Evolutionary conservation across 2,329 filamentous ascomycete genomes (phyloP).

Genomic region (Aurifilum marmelostoma): DNA sequence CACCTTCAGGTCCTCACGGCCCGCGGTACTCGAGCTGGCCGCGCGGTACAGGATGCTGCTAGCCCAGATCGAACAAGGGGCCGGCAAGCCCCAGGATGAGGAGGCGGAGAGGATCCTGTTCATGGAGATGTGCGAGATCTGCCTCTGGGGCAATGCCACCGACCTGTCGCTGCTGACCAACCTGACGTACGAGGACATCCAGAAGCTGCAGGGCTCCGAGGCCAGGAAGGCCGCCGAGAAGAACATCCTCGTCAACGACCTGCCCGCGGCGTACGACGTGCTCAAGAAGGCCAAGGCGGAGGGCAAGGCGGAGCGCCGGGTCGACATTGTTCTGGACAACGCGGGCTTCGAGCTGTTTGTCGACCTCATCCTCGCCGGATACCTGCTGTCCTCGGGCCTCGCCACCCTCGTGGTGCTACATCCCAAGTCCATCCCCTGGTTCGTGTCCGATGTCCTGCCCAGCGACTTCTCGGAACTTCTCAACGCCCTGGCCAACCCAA

Average conservation of each 20-base stretch:
- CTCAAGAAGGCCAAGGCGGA: slow-evolving; percentile 35
- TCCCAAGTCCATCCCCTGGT: slow-evolving; percentile 96
- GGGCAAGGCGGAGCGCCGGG: slow-evolving; percentile 64
- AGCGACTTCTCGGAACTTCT: slow-evolving; percentile 84
- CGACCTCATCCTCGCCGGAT: slow-evolving; percentile 89
- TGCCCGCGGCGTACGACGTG: slow-evolving; percentile 47
- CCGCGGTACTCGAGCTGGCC: slow-evolving; percentile 57
- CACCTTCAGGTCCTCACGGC: slow-evolving; percentile 89
- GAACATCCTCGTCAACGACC: slow-evolving; percentile 90
- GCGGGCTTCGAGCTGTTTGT: slow-evolving; percentile 97
- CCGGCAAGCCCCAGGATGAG: slow-evolving; percentile 58
- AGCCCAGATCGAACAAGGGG: slow-evolving; percentile 61
- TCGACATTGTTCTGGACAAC: slow-evolving; percentile 96
- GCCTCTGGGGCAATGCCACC: slow-evolving; percentile 95
- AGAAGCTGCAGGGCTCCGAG: slow-evolving; percentile 89
- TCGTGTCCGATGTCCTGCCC: slow-evolving; percentile 92
- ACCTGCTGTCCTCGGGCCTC: slow-evolving; percentile 80
- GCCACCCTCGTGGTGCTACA: slow-evolving; percentile 88
- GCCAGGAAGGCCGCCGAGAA: slow-evolving; percentile 85
- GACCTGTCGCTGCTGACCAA: slow-evolving; percentile 90
- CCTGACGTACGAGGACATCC: slow-evolving; percentile 92
- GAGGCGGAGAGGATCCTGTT: slow-evolving; percentile 80
- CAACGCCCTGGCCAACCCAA: slow-evolving; percentile 75
- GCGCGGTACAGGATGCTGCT: slow-evolving; percentile 60
- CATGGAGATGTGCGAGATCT: slow-evolving; percentile 92